Conservation (phyloP, 2,329 filamentous ascomycete genomes). For the Xylaria arbuscula region DNA sequence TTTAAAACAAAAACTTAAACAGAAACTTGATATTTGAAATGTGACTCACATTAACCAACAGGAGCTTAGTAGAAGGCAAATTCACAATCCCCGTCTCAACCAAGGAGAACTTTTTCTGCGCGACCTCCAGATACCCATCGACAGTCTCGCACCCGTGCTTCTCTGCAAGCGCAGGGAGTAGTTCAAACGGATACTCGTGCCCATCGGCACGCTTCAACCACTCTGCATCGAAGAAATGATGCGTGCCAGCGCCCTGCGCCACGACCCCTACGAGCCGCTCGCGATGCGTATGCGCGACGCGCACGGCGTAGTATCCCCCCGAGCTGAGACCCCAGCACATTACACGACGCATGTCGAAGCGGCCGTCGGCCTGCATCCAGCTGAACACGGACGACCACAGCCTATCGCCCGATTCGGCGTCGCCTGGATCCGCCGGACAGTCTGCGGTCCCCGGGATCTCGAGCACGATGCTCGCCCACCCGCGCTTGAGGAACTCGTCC, state of each 20-base stretch:
- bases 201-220: constrained; percentile 72
- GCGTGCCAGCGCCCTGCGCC: constrained; percentile 71
- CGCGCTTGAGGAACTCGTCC: constrained; percentile 70
- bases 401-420: constrained; percentile 69
- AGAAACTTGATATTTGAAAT: no score
- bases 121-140: constrained; percentile 65
- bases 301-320: constrained; percentile 75
- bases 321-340: constrained; percentile 73
- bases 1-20: background rate
- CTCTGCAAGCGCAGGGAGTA: constrained; percentile 66
- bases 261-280: constrained; percentile 64
- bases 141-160: constrained; percentile 71
- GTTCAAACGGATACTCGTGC: constrained; percentile 73
- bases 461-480: constrained; percentile 70
- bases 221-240: constrained; percentile 68
- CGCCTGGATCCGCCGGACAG: constrained; percentile 70
- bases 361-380: constrained; percentile 62
- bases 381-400: constrained; percentile 71
- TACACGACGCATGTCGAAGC: constrained; percentile 67
- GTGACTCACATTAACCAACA: constrained; percentile 68
- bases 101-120: constrained; percentile 71
- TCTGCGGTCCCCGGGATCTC: constrained; percentile 77
- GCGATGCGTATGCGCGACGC: constrained; percentile 74
- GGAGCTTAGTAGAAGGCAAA: constrained; percentile 64
- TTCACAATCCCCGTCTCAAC: constrained; percentile 69